Evolutionary conservation across 257 asterid species (phyloP).

Genomic region (Galeopsis tetrahit): DNA sequence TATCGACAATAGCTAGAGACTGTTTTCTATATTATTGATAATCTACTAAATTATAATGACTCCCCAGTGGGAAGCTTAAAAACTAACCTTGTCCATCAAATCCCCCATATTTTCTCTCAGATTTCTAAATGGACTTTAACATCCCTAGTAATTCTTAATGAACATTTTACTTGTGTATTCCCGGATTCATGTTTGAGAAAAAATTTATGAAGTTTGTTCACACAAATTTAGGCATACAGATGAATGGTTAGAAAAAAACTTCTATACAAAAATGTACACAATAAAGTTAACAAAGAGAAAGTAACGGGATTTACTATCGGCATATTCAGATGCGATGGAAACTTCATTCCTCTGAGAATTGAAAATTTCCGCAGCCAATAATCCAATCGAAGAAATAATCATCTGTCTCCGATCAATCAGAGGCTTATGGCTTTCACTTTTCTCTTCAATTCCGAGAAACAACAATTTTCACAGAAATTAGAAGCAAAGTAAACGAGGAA

Average conservation of each 20-base stretch:
- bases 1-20: neutral
- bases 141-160: neutral
- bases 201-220: neutral
- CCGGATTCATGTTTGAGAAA: neutral
- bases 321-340: constrained; percentile 69
- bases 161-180: neutral
- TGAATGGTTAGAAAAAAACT: neutral
- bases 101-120: neutral
- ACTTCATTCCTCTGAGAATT: constrained; percentile 39
- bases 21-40: neutral
- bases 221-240: neutral
- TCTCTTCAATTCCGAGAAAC: constrained; percentile 44
- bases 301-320: constrained; percentile 69
- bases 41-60: neutral
- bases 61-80: neutral
- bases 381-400: constrained; percentile 60
- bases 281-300: constrained; percentile 10
- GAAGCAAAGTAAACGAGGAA: neutral
- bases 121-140: neutral
- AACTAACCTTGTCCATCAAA: neutral
- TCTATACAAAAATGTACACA: constrained; percentile 2
- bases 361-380: constrained; percentile 45
- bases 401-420: constrained; percentile 62
- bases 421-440: constrained; percentile 34
- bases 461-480: constrained; percentile 1